Percentiles rank a stretch among this genome's conserved stretches.
Conservation (phyloP, 202 grass and related monocot species). For the Cymbopogon flexuosus region DNA sequence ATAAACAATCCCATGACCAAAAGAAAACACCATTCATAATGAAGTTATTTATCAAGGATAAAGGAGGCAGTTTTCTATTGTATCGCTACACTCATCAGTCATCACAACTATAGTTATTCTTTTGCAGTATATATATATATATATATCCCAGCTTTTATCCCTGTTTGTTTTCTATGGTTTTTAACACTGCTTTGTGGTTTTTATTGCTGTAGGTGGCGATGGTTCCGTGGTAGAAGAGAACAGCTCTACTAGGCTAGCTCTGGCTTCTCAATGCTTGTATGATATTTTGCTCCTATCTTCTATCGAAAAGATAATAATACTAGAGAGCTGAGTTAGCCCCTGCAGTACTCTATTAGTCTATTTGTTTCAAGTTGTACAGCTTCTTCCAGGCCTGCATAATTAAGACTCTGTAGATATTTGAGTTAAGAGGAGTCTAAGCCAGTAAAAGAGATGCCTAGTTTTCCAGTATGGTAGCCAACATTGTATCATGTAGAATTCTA, state of each 20-base stretch:
- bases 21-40: neutral
- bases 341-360: constrained; percentile 13
- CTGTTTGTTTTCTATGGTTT: neutral
- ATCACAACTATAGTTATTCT: constrained; percentile 9
- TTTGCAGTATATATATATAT: neutral
- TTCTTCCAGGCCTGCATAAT: constrained; percentile 10
- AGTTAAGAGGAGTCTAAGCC: constrained; percentile 21
- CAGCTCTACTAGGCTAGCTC: constrained; percentile 61
- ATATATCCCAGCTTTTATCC: neutral
- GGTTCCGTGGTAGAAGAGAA: constrained; percentile 67
- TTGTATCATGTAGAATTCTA: constrained; percentile 25
- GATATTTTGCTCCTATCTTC: constrained; percentile 37
- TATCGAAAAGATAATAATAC: neutral
- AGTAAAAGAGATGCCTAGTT: constrained; percentile 9
- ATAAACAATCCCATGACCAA: constrained; percentile 11
- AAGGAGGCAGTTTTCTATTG: neutral
- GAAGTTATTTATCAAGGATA: neutral
- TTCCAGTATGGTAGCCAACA: constrained; percentile 22
- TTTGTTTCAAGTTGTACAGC: constrained; percentile 22
- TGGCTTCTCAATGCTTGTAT: constrained; percentile 14
- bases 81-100: neutral
- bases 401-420: constrained; percentile 30
- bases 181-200: constrained; percentile 32
- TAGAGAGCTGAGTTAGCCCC: constrained; percentile 17
- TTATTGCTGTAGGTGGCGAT: constrained; percentile 58